Evolutionary conservation across 345 rosid species (phyloP).

Genomic region (Ceriops zippeliana): DNA sequence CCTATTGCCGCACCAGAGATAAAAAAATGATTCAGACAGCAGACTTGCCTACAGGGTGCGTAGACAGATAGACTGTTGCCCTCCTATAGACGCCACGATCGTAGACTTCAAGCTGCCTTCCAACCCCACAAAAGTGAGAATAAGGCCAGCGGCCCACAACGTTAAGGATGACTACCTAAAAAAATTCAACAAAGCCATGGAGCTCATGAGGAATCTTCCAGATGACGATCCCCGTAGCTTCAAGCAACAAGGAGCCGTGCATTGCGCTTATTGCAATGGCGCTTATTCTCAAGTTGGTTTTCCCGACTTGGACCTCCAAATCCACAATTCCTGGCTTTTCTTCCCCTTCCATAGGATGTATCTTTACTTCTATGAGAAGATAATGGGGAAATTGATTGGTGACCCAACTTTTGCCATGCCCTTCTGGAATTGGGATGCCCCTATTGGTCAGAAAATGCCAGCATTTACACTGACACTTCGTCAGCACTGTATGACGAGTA

Average conservation of each 20-base stretch:
- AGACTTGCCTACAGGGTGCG: no score
- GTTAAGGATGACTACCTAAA: constrained; percentile 32
- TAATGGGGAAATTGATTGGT: constrained; percentile 45
- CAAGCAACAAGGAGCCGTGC: constrained; percentile 50
- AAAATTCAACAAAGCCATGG: constrained; percentile 43
- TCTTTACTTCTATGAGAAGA: constrained; percentile 51
- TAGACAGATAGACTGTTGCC: no score
- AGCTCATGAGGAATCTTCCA: constrained; percentile 60
- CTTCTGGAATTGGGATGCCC: constrained; percentile 65
- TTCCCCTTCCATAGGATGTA: constrained; percentile 56
- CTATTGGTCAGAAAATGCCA: constrained; percentile 56
- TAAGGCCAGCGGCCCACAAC: constrained; percentile 30
- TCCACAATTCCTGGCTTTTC: constrained; percentile 61
- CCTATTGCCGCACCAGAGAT: no score
- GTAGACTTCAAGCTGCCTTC: no score
- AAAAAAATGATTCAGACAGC: no score
- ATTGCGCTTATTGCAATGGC: constrained; percentile 66
- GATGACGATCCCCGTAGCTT: constrained; percentile 55
- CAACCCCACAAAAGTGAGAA: no score
- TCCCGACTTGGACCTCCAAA: constrained; percentile 45
- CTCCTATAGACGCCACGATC: no score
- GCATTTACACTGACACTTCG: constrained; percentile 22
- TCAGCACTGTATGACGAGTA: constrained; percentile 35
- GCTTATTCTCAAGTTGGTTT: constrained; percentile 53
- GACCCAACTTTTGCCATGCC: constrained; percentile 59